These are phyloP conservation scores for Fusarium sp. DNA, from an alignment of 2,329 filamentous ascomycete genomes.

Conservation along the genomic window DNA sequence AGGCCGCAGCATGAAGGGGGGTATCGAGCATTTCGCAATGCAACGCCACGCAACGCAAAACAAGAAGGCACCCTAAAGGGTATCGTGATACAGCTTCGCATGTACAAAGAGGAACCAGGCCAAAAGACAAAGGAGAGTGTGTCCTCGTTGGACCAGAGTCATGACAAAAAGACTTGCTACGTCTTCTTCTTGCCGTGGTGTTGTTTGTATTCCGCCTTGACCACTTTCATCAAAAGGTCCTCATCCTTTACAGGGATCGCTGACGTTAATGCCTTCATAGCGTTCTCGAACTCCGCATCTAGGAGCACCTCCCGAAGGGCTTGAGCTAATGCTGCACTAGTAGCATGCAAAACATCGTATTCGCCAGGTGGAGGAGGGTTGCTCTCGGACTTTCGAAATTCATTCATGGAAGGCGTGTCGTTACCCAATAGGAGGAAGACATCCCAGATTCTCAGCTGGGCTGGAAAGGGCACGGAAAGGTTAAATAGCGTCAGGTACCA, in stretches of 20 bases:
- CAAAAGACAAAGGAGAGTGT: slow-evolving; percentile 37
- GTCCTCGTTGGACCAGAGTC: slow-evolving; percentile 31
- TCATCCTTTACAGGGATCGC: slow-evolving; percentile 96
- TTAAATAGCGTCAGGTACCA: slow-evolving; percentile 99
- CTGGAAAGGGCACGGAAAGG: slow-evolving; percentile 92
- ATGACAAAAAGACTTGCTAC: slow-evolving; percentile 48
- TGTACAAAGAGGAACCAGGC: slow-evolving; percentile 34
- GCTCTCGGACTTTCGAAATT: slow-evolving; percentile 30
- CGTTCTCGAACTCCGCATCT: slow-evolving; percentile 95
- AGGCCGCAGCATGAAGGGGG: slow-evolving; percentile 38
- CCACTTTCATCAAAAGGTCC: slow-evolving; percentile 90
- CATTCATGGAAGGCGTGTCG: slow-evolving; percentile 12
- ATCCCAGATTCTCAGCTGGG: slow-evolving; percentile 96
- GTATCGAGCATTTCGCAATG: slow-evolving; percentile 40
- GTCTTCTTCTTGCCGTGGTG: slow-evolving; percentile 61
- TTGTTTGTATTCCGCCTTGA: slow-evolving; percentile 85
- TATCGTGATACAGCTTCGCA: slow-evolving; percentile 41
- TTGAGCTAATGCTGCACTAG: slow-evolving; percentile 89
- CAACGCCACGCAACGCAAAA: slow-evolving; percentile 32
- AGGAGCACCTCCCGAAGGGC: slow-evolving; percentile 88
- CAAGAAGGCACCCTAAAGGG: slow-evolving; percentile 28
- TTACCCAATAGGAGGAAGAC: slow-evolving; percentile 91
- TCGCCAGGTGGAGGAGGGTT: slow-evolving; percentile 55
- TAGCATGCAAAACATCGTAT: slow-evolving; percentile 89
- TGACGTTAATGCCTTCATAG: slow-evolving; percentile 95